Base-by-base conservation (phyloP, 2,329 filamentous ascomycete genomes). In the Daldinia sp. region DNA sequence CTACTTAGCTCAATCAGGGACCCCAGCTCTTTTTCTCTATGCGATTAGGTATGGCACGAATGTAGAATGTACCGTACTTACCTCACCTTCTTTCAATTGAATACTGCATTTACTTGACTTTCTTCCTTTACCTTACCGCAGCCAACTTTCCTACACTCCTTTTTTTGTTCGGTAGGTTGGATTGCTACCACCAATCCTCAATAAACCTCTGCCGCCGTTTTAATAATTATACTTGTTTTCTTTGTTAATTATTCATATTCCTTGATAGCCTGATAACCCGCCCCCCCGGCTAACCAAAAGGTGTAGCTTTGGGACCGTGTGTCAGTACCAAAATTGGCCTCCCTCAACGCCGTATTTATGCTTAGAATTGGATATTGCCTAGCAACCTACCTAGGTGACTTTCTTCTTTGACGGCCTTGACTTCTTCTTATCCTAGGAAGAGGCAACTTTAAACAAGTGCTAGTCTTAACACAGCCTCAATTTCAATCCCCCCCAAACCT, bases 141-240 rank as follows among this genome's bases (percentile, higher is more conserved):
- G 57, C 61, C 54, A 64, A 67, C 64, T 64, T 59, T 34, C 30
- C 29, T 59, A 35, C 64, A 51, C 50, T 67, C 64, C 64, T 67
- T 64, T 49, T n/a, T n/a, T n/a, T n/a, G n/a, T n/a, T 61, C 27
- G 17, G 48, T 27, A 54, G 48, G 53, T 64, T 54, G 62, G 58
- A 50, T 64, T 50, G 21, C 19, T 48, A n/a, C 56, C 29, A n/a
- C 56, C 29, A 37, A 59, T 64, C 61, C 52, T 49, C 29, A 61
- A 47, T 47, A 9, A 11, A 4, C 17, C 23, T 43, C 34, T 41
- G 17, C 21, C 35, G 15, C 25, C 15, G 25, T 50, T 19, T 50
- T 23, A 25, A 30, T 23, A 23, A 7, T 35, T 25, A 23, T 35
- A n/a, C 23, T 34, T 35, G 10, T 34, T 32, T 50, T 50, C n/a